These are phyloP conservation scores for Coffea humblotiana DNA, from an alignment of 305 asterid genomes.

Conservation along the genomic window DNA sequence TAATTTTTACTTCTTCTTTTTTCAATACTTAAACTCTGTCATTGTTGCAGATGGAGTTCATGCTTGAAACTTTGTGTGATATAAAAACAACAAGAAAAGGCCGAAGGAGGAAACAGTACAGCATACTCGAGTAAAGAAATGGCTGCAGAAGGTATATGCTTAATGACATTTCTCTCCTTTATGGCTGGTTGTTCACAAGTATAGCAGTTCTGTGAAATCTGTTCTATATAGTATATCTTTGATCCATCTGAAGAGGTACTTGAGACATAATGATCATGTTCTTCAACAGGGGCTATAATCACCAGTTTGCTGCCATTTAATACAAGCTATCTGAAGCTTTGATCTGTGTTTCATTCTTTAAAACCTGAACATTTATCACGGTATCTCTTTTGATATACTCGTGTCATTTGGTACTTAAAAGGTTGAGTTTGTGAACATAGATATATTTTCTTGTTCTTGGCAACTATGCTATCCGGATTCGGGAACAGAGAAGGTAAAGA, in stretches of 20 bases:
- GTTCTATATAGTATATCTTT: background rate
- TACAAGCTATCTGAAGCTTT: background rate
- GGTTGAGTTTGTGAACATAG: background rate
- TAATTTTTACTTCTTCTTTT: constrained; percentile 20
- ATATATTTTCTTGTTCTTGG: background rate
- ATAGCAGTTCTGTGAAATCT: background rate
- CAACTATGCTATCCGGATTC: background rate
- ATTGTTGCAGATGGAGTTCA: constrained; percentile 78
- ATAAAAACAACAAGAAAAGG: constrained; percentile 82
- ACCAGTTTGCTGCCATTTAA: background rate
- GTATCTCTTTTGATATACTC: background rate
- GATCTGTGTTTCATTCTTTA: background rate
- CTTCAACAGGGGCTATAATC: background rate
- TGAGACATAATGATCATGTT: background rate
- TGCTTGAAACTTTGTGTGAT: constrained; percentile 85
- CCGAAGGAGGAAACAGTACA: constrained; percentile 65
- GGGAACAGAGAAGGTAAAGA: background rate
- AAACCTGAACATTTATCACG: background rate
- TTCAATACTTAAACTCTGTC: constrained; percentile 21
- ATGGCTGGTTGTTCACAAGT: background rate
- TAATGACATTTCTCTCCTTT: background rate
- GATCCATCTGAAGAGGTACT: background rate
- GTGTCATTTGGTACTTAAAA: background rate
- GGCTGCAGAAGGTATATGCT: constrained; percentile 78
- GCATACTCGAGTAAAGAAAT: constrained; percentile 75